phyloP scores from a whole-genome alignment of 345 rosid genomes.

The Pistacia vera region DNA sequence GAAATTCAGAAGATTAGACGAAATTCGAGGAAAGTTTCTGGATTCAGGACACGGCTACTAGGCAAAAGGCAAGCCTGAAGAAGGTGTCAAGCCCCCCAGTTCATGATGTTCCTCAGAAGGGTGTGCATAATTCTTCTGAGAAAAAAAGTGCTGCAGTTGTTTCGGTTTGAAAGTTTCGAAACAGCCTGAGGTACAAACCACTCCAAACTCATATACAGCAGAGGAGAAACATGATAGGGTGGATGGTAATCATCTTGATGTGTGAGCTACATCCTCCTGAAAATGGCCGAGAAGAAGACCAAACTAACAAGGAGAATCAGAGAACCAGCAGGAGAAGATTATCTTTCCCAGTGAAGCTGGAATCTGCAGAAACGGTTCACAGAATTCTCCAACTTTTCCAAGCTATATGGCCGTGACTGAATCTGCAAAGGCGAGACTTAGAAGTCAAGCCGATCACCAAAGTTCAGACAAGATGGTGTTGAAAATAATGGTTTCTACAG shows the following conservation, averaged over 20 bases:
- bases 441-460: constrained; percentile 24
- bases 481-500: constrained; percentile 19
- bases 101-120: neutral
- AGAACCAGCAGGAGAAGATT: too few relatives aligned
- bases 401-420: constrained; percentile 38
- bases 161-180: constrained; percentile 8
- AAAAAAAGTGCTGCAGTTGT: neutral
- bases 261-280: too few relatives aligned
- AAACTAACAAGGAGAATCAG: too few relatives aligned
- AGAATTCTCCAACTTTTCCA: constrained; percentile 15
- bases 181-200: constrained; percentile 8
- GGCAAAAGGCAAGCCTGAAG: constrained; percentile 20
- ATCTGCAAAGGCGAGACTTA: constrained; percentile 32
- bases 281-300: too few relatives aligned
- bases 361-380: too few relatives aligned
- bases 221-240: too few relatives aligned
- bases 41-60: constrained; percentile 11
- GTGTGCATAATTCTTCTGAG: constrained; percentile 9
- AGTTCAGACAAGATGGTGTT: constrained; percentile 13
- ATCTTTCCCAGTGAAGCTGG: too few relatives aligned
- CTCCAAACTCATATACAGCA: constrained; percentile 3
- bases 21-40: constrained; percentile 23
- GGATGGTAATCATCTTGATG: too few relatives aligned
- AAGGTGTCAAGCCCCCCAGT: neutral
- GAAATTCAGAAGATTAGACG: constrained; percentile 31